These are phyloP conservation scores for Metrosideros polymorpha DNA, from an alignment of 441 rosid species.

Conservation along the genomic window DNA sequence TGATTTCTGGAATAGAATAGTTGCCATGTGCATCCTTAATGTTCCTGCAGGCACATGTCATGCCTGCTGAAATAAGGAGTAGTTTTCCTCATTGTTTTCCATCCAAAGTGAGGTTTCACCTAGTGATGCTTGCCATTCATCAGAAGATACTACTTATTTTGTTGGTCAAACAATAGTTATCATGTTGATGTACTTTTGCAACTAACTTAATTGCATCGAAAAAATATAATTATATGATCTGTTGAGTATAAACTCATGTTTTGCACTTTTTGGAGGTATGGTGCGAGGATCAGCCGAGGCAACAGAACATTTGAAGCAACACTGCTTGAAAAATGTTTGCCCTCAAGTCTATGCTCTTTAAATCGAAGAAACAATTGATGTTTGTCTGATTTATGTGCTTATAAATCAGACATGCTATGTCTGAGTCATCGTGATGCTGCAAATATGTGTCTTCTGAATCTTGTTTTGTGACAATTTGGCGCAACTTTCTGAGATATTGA, in stretches of 20 bases:
- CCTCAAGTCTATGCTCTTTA: conserved; percentile 84
- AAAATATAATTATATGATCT: not conserved
- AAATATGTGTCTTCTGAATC: conserved; percentile 5
- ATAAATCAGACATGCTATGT: conserved; percentile 26
- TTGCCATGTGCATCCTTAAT: no score
- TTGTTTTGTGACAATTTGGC: conserved; percentile 33
- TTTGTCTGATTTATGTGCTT: conserved; percentile 89
- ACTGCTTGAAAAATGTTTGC: conserved; percentile 68
- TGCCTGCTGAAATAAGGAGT: not conserved
- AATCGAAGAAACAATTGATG: conserved; percentile 79
- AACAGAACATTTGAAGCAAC: conserved; percentile 93
- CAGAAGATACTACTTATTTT: not conserved
- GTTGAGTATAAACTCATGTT: not conserved
- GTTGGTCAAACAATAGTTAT: not conserved
- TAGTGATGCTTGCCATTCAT: not conserved
- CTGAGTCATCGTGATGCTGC: not conserved
- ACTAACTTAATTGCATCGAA: not conserved
- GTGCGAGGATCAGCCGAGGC: conserved; percentile 95
- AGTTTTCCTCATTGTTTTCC: not conserved
- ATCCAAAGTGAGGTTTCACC: not conserved
- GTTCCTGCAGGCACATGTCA: not conserved
- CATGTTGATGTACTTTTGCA: not conserved
- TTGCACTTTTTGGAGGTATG: conserved; percentile 42
- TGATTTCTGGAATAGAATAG: no score
- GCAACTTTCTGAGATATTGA: conserved; percentile 85